Evolutionary conservation across 805 yeast genomes (phyloP).

Genomic region (Metschnikowia rubicola): DNA sequence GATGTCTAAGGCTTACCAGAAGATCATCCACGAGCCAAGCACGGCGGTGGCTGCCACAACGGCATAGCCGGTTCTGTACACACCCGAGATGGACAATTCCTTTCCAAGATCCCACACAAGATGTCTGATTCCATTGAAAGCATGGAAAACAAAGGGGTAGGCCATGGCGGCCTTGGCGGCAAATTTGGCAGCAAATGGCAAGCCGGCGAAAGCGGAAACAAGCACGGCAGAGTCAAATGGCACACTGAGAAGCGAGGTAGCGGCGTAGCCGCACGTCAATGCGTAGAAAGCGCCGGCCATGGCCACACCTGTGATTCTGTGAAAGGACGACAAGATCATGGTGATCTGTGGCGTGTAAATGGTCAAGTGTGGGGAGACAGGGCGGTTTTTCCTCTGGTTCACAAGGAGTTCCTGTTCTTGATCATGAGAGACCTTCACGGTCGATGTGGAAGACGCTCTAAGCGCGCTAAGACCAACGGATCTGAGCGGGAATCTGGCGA

Average conservation of each 20-base stretch:
- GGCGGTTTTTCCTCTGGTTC: constrained; percentile 84
- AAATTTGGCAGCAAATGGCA: constrained; percentile 62
- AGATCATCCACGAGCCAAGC: constrained; percentile 56
- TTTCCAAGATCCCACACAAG: constrained; percentile 88
- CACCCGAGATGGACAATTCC: constrained; percentile 79
- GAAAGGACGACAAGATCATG: constrained; percentile 73
- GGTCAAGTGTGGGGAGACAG: constrained; percentile 83
- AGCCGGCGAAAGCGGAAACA: constrained; percentile 53
- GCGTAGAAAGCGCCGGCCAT: constrained; percentile 78
- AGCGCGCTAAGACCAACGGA: constrained; percentile 7
- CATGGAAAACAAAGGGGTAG: constrained; percentile 84
- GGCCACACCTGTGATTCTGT: constrained; percentile 84
- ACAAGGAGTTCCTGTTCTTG: constrained; percentile 68
- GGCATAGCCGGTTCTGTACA: constrained; percentile 85
- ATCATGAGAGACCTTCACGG: constrained; percentile 49
- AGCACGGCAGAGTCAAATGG: constrained; percentile 59
- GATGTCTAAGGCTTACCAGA: constrained; percentile 25
- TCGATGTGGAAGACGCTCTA: constrained; percentile 22
- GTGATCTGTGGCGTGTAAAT: constrained; percentile 93
- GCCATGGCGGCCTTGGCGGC: constrained; percentile 67
- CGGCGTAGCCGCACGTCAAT: constrained; percentile 72
- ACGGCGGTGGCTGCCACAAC: constrained; percentile 65
- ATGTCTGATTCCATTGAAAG: constrained; percentile 87
- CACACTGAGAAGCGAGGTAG: constrained; percentile 50
- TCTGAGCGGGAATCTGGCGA: constrained; percentile 11